phyloP scores from a whole-genome alignment of 331 rosid genomes.

The Cucumis variabilis region DNA sequence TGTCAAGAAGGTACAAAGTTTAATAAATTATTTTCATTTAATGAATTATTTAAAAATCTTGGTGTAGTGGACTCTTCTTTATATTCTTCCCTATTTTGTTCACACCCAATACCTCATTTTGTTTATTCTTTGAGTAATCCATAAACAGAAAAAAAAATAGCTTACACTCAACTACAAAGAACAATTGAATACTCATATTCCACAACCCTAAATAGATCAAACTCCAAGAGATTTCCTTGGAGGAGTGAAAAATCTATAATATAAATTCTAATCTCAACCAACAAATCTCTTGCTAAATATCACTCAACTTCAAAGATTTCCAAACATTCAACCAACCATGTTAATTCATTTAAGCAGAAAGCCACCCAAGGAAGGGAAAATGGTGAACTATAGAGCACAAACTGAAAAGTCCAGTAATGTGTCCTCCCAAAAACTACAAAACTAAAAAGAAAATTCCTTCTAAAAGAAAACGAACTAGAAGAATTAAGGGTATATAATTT shows the following conservation, averaged over 20 bases:
- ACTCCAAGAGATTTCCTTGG: constrained; percentile 14
- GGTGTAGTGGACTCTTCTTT: constrained; percentile 91
- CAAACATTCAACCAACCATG: not conserved
- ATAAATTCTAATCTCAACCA: not conserved
- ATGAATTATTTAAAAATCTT: no score
- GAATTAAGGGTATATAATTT: constrained; percentile 39
- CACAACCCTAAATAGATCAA: no score
- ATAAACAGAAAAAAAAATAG: no score
- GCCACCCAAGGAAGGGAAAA: not conserved
- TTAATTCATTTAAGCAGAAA: constrained; percentile 1
- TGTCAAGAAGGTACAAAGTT: no score
- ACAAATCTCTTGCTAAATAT: not conserved
- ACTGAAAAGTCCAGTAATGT: no score
- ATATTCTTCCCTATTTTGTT: constrained; percentile 89
- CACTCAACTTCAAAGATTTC: not conserved
- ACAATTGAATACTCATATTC: no score
- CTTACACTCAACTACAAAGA: no score
- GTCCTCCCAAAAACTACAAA: not conserved
- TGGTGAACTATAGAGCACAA: not conserved
- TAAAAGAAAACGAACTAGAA: not conserved
- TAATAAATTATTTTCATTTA: no score
- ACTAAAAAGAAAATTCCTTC: not conserved
- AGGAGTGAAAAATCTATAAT: not conserved
- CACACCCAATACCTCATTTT: constrained; percentile 84
- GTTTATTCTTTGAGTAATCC: no score